phyloP scores from a whole-genome alignment of 371 early-diverging fungal genomes.

The Zychaea mexicana region DNA sequence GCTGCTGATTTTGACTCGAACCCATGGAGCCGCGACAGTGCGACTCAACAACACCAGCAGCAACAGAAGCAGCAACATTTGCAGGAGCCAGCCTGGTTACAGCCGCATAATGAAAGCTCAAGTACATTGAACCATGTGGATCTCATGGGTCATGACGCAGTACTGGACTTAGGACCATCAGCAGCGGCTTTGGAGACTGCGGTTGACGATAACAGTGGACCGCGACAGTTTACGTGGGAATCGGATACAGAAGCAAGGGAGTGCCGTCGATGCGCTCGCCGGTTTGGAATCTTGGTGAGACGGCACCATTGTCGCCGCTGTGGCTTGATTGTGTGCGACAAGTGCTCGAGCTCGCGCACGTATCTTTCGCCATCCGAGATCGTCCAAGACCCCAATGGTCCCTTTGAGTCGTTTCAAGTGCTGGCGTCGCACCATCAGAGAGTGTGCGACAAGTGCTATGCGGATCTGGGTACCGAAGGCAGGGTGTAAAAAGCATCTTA shows the following conservation, averaged over 20 bases:
- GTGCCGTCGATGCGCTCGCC: constrained; percentile 68
- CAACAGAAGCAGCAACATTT: not conserved
- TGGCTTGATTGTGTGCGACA: constrained; percentile 80
- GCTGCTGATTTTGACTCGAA: constrained; percentile 40
- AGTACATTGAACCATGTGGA: constrained; percentile 33
- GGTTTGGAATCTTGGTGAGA: constrained; percentile 66
- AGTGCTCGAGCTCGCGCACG: constrained; percentile 64
- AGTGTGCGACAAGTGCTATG: constrained; percentile 61
- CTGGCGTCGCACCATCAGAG: constrained; percentile 54
- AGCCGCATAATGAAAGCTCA: constrained; percentile 11
- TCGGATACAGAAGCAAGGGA: constrained; percentile 63
- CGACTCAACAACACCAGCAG: not conserved
- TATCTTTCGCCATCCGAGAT: constrained; percentile 53
- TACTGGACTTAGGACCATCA: not conserved
- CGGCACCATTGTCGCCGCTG: constrained; percentile 91
- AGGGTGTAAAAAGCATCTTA: constrained; percentile 12
- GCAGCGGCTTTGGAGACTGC: not conserved
- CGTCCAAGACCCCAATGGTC: constrained; percentile 50
- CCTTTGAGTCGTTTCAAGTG: constrained; percentile 30
- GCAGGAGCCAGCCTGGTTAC: not conserved
- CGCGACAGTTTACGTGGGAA: constrained; percentile 66
- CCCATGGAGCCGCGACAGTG: constrained; percentile 41
- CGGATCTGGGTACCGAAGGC: constrained; percentile 23
- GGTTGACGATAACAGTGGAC: not conserved
- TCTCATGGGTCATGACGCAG: constrained; percentile 27